A percentile compares a stretch with the other conserved stretches of the same genome.
Evolutionary conservation across 2,329 filamentous ascomycete genomes (phyloP).

Genomic region (Magnaporthales sp.): DNA sequence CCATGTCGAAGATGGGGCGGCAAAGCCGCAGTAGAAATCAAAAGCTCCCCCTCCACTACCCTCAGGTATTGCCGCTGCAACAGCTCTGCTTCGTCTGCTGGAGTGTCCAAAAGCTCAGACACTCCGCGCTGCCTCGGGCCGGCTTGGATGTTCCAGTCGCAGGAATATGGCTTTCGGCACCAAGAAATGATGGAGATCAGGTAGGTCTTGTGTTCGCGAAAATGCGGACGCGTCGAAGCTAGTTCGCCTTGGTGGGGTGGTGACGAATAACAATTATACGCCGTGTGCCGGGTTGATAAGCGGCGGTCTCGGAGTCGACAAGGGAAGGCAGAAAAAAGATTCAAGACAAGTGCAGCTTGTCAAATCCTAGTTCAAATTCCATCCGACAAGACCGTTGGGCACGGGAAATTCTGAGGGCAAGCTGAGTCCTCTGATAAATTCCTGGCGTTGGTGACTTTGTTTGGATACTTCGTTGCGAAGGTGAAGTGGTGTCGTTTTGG

Average conservation of each 20-base stretch:
- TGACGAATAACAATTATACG: not conserved
- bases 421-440: not conserved
- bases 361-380: not conserved
- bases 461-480: not conserved
- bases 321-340: not conserved
- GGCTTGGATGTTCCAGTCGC: not conserved
- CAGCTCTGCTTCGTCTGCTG: constrained; percentile 23
- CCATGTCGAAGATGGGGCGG: constrained; percentile 54
- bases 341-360: constrained; percentile 7
- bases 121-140: constrained; percentile 2
- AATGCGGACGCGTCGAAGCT: not conserved
- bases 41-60: constrained; percentile 51
- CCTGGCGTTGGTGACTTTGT: not conserved
- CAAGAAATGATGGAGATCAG: constrained; percentile 2
- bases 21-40: constrained; percentile 42
- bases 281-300: not conserved
- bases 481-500: not conserved
- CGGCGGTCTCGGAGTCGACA: constrained; percentile 1
- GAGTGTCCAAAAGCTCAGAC: constrained; percentile 5
- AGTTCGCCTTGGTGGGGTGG: not conserved
- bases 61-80: constrained; percentile 28
- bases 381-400: not conserved
- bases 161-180: not conserved
- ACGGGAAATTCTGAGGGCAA: not conserved
- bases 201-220: not conserved